Conservation (phyloP, 2,329 filamentous ascomycete genomes). For the Calonectria naviculata region DNA sequence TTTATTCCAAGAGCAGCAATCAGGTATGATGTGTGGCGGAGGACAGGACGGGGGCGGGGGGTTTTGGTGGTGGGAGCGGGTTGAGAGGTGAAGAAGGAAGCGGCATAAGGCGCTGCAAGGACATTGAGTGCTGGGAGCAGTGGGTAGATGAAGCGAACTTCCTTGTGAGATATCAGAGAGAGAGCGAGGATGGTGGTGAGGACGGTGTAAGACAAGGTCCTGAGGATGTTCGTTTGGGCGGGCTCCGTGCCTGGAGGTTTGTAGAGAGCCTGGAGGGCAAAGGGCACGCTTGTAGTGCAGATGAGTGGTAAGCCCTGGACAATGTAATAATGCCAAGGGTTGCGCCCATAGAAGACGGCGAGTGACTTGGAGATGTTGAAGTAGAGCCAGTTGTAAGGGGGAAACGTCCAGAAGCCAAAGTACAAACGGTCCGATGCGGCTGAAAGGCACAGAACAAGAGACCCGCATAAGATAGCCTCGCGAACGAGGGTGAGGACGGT, state of each 20-base stretch:
- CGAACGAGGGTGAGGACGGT: conserved; percentile 65
- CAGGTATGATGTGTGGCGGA: conserved; percentile 68
- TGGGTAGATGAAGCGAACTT: conserved; percentile 96
- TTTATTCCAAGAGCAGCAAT: conserved; percentile 73
- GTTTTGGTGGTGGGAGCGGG: conserved; percentile 40
- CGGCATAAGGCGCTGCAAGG: conserved; percentile 76
- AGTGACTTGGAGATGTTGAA: conserved; percentile 92
- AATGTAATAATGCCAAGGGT: conserved; percentile 93
- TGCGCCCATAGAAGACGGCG: conserved; percentile 91
- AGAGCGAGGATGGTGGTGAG: conserved; percentile 71
- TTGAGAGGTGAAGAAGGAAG: conserved; percentile 69
- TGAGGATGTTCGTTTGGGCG: conserved; percentile 47
- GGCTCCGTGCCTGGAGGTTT: conserved; percentile 52
- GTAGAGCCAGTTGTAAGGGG: conserved; percentile 86
- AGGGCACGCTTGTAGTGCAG: conserved; percentile 85
- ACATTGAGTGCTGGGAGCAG: conserved; percentile 88
- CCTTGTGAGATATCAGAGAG: conserved; percentile 91
- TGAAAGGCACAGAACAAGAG: conserved; percentile 71
- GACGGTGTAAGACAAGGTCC: conserved; percentile 66
- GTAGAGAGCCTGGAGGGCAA: conserved; percentile 74
- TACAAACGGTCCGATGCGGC: conserved; percentile 78
- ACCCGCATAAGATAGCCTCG: conserved; percentile 74
- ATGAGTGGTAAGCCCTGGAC: conserved; percentile 90
- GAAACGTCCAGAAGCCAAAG: conserved; percentile 89
- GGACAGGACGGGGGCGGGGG: conserved; percentile 41